Base-by-base conservation (phyloP, 176 grass and related monocot genomes). In the Triticum urartu region DNA sequence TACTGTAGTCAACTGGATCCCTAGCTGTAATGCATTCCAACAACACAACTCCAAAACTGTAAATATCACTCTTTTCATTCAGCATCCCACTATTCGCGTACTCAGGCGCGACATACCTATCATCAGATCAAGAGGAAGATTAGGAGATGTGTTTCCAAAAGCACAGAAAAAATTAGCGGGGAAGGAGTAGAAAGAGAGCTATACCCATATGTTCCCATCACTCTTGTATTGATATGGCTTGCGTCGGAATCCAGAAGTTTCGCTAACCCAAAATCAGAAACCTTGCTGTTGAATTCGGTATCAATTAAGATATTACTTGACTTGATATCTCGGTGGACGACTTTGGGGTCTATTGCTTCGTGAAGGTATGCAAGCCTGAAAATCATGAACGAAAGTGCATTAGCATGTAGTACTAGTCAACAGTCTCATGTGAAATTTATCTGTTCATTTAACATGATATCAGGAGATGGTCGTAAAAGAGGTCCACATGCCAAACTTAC, bases 121-220 rank as follows among this genome's bases (percentile, higher is more conserved):
- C 35, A 66, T 56, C 75, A 87, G 59, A 47, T 87, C 73, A 70
- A 86, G 76, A 91, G 83, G 26, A 78, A 78, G 71, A 84, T 87
- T 78, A 86, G 60, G 45, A 93, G 63, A 35, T 13, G 43, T 63
- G 0, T 82, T 38, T 84, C 7, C 22, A 79, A 30, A 81, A 45
- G 30, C 84, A 80, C 39, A 78, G 6, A 36, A 87, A 48, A 64
- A 54, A 10, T 69, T 9, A 74, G 38, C 30, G 63, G 8, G 13
- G 60, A 64, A 66, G 2, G 3, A 21, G 17, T 32, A 50, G 22
- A 84, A 61, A 61, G 3, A 12, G 52, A 83, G 33, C 1, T 78
- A 84, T 98, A 99, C 97, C 97, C 97, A 32, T 95, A 99, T 83
- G 97, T 99, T 87, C 97, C 97, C 94, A 99, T 99, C 42, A 99